Evolutionary conservation across 2,329 filamentous ascomycete genomes (phyloP), one percentile per base, ranked within the genome.

Genomic region (Keithomyces neogunnii): DNA sequence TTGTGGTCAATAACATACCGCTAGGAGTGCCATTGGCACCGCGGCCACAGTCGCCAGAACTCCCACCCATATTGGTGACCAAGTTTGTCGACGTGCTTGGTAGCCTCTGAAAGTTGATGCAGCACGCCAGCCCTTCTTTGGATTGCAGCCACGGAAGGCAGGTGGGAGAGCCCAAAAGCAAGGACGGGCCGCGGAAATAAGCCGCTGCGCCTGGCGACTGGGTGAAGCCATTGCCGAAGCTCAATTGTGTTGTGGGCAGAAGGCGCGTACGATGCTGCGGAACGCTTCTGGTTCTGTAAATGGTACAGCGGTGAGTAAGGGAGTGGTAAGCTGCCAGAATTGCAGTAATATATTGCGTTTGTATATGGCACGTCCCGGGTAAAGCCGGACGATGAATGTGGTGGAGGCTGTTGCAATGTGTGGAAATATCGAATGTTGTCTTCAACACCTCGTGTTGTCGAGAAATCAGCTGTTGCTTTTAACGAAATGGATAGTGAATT

Each of bases 21-120:
- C 38, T 44, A 48, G 50, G 29, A 45, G 9, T 10, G 50, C 53
- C n/a, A 52, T 39, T 35, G 53, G 40, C 11, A 30, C 47, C 13
- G 26, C 47, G 9, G 48, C 13, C 7, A 19, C 36, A n/a, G 52
- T 28, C n/a, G 47, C 53, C 5, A 54, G 28, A 5, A 32, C 28
- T 32, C 42, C 28, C 8, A 11, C 28, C 52, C 49, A 53, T 19
- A 38, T 32, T 32, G 45, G 30, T 8, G n/a, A 47, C 33, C 32
- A 35, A 4, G 26, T 4, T 13, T 30, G 29, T 32, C 43, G 30
- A 19, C 32, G 19, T 5, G 51, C 31, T 30, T 49, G 44, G 6
- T 43, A 32, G 10, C 28, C 42, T 7, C 13, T 28, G 28, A 49
- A 46, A 38, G n/a, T 33, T 11, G 43, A 47, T 8, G 28, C 39